phyloP scores from a whole-genome alignment of 75 land plant species.

The Ceratopteris richardii region DNA sequence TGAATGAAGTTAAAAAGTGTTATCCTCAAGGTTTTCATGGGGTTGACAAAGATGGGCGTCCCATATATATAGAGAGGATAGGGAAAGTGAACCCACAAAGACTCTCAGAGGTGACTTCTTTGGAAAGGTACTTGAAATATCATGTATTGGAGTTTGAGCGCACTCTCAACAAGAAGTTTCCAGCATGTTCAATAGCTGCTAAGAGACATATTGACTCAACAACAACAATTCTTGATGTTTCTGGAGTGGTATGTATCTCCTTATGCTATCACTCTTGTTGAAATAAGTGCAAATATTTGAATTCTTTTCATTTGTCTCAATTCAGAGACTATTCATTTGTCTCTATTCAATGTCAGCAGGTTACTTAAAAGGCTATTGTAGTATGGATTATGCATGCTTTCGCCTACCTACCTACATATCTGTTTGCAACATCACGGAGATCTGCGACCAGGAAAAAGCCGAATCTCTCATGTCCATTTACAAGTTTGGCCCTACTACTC shows the following conservation, averaged over 20 bases:
- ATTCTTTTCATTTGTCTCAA: too few species aligned
- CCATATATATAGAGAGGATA: conserved; percentile 59
- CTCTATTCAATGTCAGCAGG: too few species aligned
- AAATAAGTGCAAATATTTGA: too few species aligned
- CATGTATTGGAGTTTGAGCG: conserved; percentile 69
- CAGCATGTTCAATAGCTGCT: conserved; percentile 73
- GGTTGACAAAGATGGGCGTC: conserved; percentile 74
- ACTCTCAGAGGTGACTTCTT: conserved; percentile 50
- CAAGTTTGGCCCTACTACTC: too few species aligned
- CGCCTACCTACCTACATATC: too few species aligned
- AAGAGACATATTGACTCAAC: conserved; percentile 50
- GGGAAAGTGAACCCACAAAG: conserved; percentile 50
- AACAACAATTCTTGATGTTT: conserved; percentile 67
- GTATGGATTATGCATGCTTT: too few species aligned
- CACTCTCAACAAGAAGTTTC: conserved; percentile 46
- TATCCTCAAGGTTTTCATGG: conserved; percentile 80
- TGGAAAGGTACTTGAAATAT: conserved; percentile 61
- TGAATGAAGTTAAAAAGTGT: conserved; percentile 40
- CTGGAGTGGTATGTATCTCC: conserved; percentile 55
- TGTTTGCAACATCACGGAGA: too few species aligned
- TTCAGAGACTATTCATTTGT: too few species aligned
- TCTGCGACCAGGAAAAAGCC: too few species aligned
- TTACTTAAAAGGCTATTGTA: too few species aligned
- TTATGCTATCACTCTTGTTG: not conserved
- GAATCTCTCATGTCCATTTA: too few species aligned